A percentile compares a stretch with the other conserved stretches of the same genome.
These are phyloP conservation scores for Hymenoscyphus linearis DNA, from an alignment of 2,329 filamentous ascomycete genomes.

Conservation along the genomic window DNA sequence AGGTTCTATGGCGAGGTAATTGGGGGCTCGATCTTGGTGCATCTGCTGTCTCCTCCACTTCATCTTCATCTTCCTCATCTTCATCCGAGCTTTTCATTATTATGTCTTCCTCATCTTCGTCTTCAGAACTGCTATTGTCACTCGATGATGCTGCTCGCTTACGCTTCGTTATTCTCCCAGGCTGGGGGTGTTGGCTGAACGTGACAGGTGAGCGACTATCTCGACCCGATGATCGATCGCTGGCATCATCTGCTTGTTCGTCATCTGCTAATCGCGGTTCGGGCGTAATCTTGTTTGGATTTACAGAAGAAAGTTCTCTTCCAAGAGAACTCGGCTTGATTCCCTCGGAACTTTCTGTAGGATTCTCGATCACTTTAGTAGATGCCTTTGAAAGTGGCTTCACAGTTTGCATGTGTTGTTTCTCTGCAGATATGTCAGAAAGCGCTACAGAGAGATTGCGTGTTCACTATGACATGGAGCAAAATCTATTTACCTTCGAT, in stretches of 20 bases:
- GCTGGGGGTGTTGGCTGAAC: slow-evolving; percentile 19
- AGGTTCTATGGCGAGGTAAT: slow-evolving; percentile 5
- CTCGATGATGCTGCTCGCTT: neutral
- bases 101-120: slow-evolving; percentile 1
- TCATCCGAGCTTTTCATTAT: neutral
- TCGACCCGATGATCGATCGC: slow-evolving; percentile 20
- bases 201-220: slow-evolving; percentile 29
- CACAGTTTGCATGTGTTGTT: neutral
- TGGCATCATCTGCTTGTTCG: slow-evolving; percentile 18
- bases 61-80: slow-evolving; percentile 10
- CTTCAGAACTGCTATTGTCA: slow-evolving; percentile 2
- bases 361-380: neutral
- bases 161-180: slow-evolving; percentile 2
- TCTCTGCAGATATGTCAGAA: neutral
- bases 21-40: slow-evolving; percentile 18
- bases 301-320: neutral
- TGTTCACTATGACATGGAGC: neutral
- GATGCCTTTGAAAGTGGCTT: neutral
- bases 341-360: neutral
- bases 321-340: neutral
- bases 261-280: slow-evolving; percentile 8
- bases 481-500: neutral
- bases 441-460: neutral
- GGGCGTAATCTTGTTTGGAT: neutral
- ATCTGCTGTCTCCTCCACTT: slow-evolving; percentile 3